Base-by-base conservation (phyloP, 352 stramenopile species). In the Globisporangium acanthophoron region DNA sequence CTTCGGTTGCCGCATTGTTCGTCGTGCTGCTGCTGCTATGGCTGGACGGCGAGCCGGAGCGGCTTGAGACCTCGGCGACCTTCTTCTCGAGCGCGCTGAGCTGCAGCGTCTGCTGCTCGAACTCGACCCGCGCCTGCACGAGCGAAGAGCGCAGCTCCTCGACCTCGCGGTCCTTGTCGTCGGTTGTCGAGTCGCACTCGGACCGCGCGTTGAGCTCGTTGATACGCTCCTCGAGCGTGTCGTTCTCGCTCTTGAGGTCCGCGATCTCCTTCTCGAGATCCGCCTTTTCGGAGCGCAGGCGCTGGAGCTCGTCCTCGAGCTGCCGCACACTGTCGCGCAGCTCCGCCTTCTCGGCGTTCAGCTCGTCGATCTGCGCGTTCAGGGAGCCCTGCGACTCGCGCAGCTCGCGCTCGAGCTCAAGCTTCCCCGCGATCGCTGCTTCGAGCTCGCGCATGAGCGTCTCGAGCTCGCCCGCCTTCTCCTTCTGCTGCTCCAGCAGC, bases 141-240 rank as follows among this genome's bases (percentile, higher is more conserved):
- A 86, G 53, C 16, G 76, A 86, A 20, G 73, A 82, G 0, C 76
- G 73, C 35, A 86, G 56, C 52, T 76, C 71, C 39, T 80, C 72
- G 11, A 86, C 76, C 47, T 85, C 76, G 16, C 71, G 73, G 18
- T 83, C 71, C 21, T 78, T 82, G 29, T 80, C 69, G 45, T 73
- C 69, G 31, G 80, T 68, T 20, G n/a, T 59, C 15, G 69, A 64
- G 15, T 83, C 76, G 20, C 47, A 46, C 37, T 81, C 76, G 1
- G 65, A 68, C 45, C 78, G 78, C 48, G 54, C 62, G 31, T 77
- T 56, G 7, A 87, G 54, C 20, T 83, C 70, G 44, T 70, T 61
- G n/a, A 87, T 77, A 16, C 76, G 72, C 58, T 85, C 74, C 53
- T 83, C 74, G 18, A 87, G 60, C 39, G 75, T 74, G 20, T 87